Evolutionary conservation across 306 rosid genomes (phyloP), one percentile per base, ranked within the genome.

Genomic region (Pachyrhizus erosus): DNA sequence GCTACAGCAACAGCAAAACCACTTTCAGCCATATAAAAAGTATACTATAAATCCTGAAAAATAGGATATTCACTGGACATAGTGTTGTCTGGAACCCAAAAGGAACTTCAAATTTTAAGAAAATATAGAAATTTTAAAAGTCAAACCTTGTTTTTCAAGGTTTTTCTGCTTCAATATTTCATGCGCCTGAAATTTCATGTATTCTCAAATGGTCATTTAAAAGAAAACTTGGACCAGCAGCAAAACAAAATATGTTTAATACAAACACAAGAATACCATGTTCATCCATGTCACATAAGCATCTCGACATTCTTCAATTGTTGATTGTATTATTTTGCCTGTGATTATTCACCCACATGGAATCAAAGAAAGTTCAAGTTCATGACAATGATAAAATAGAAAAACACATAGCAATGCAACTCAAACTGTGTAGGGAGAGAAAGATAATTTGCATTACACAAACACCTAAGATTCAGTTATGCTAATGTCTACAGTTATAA

Each of bases 271-370:
- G 61, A 69, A 26, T 84, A 89, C 99, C 99, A 92, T 91, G 75
- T 78, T 74, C 18, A 92, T 87, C 98, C 97, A 93, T 23, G 78
- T 62, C 27, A 86, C 87, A 82, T 88, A 92, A 65, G 94, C 98
- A 43, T 96, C 99, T 80, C 93, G 90, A 82, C 99, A 93, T 89
- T 96, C 99, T 54, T 96, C 99, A 76, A 92, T 10, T 39, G 99
- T 93, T 80, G 99, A 91, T 74, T 96, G 97, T 82, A 93, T 88
- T 76, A 96, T 96, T 90, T 93, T 96, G 1, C 99, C 98, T 93
- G 97, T 27, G 55, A 85, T 76, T 78, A 78, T 62, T 74, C 65
- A 80, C 54, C 75, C 82, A 74, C 77, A 77, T 57, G 11, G 46
- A 34, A 84, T 86, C 83, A 84, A 70, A 85, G 64, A 17, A 67